Percentiles rank a stretch among this genome's conserved stretches.
These are phyloP conservation scores for Malus fusca DNA, from an alignment of 306 rosid species.

Conservation along the genomic window DNA sequence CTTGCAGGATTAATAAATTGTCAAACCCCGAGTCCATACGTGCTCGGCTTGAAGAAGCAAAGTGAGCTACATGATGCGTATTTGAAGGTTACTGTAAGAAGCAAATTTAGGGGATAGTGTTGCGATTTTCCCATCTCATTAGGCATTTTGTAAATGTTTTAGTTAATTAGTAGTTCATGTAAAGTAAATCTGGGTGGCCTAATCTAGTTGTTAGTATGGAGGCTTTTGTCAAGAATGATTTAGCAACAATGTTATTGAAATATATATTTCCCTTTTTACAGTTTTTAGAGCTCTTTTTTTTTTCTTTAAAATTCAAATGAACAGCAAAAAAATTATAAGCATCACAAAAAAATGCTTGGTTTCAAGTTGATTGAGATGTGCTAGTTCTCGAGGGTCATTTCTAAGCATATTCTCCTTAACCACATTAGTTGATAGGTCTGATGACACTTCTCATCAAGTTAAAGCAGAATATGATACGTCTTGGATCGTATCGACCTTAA, in stretches of 20 bases:
- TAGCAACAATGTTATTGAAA: neutral
- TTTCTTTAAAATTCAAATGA: neutral
- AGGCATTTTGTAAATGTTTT: neutral
- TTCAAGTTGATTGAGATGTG: neutral
- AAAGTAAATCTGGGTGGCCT: neutral
- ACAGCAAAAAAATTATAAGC: neutral
- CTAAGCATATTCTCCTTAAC: neutral
- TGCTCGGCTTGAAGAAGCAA: conserved; percentile 56
- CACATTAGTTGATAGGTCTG: neutral
- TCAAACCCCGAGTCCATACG: conserved; percentile 32
- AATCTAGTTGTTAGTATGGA: neutral
- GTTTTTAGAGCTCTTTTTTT: neutral
- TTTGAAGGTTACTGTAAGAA: neutral
- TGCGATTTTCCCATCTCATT: neutral
- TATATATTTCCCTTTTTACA: neutral
- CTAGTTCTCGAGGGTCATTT: neutral
- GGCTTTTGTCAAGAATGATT: neutral
- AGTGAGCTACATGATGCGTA: conserved; percentile 16
- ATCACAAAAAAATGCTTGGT: neutral
- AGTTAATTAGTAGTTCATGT: neutral
- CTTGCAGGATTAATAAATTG: conserved; percentile 49
- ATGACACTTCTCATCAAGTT: neutral
- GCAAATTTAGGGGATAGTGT: neutral
- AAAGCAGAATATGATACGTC: neutral
- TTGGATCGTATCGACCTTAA: neutral